phyloP scores from a whole-genome alignment of 2,329 filamentous ascomycete genomes.

The Exophiala sp. region DNA sequence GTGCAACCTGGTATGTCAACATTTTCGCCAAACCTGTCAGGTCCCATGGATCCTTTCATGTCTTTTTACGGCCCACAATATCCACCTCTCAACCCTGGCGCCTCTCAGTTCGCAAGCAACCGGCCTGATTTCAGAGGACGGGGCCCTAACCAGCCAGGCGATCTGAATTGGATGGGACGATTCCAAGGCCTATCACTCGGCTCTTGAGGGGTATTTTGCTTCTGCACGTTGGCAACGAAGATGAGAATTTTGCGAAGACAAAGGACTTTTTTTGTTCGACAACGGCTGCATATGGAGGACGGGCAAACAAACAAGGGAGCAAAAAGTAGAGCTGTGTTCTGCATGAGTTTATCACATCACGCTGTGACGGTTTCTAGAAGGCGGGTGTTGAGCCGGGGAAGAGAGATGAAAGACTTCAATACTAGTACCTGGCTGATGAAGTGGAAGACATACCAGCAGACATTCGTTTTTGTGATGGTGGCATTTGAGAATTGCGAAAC shows the following conservation, averaged over 20 bases:
- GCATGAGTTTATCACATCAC: not conserved
- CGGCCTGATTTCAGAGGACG: constrained; percentile 24
- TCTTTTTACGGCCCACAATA: constrained; percentile 32
- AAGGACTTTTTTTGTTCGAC: constrained; percentile 7
- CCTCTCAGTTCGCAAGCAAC: constrained; percentile 26
- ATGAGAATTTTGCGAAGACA: constrained; percentile 5
- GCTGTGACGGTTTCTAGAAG: not conserved
- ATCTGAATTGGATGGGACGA: constrained; percentile 25
- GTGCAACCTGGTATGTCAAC: constrained; percentile 31
- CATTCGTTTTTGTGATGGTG: not conserved
- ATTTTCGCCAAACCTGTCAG: constrained; percentile 29
- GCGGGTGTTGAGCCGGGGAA: not conserved
- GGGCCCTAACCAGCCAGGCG: constrained; percentile 33
- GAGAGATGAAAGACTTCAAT: constrained; percentile 4
- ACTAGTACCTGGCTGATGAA: constrained; percentile 2
- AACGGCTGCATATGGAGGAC: constrained; percentile 9
- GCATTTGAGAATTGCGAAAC: not conserved
- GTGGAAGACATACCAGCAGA: not conserved
- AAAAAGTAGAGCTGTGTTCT: constrained; percentile 6
- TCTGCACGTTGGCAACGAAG: constrained; percentile 3
- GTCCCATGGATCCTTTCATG: constrained; percentile 29
- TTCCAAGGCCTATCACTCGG: constrained; percentile 65
- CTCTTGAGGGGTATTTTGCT: constrained; percentile 36
- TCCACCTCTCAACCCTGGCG: constrained; percentile 19
- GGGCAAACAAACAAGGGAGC: too few species aligned